Evolutionary conservation across 441 rosid genomes (phyloP), one percentile per base, ranked within the genome.

Genomic region (Gossypium davidsonii): DNA sequence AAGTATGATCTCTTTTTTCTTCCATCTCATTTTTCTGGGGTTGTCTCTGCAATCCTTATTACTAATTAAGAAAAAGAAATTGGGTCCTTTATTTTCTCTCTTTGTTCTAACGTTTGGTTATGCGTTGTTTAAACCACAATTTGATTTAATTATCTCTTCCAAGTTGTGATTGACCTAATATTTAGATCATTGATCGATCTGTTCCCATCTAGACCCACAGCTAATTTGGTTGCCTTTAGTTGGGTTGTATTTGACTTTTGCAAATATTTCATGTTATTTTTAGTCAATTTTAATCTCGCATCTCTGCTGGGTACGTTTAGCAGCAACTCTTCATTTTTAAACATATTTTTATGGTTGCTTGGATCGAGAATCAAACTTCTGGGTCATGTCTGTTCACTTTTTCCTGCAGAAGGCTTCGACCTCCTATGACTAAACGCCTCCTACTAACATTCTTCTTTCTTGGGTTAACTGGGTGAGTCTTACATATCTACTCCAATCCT

Each of bases 401-500:
- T 73, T 42, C 67, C 77, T 85, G 82, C 73, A 94, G 98, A 79
- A 87, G 85, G 77, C 87, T 79, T 76, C 88, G 93, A 76, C 87
- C 83, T 49, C 98, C 97, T 37, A 74, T 91, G 90, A 93, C 85
- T 28, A 87, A 84, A 77, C 85, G 84, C 59, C 79, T 95, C 49
- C 84, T 93, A 46, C 11, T 89, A 66, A 86, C 97, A 4, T 86
- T 95, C 79, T 87, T 91, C 89, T 90, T 95, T 66, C 90, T 95
- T 73, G 99, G 99, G 65, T 82, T 95, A 72, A 85, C 88, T 6
- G 98, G 99, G 99, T 93, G 76, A 82, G 86, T 74, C 21, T 49
- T 15, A 4, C 57, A 51, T 53, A 25, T 71, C 21, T 74, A 26
- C 37, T 7, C 6, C 64, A 67, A 21, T 66, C 14, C 34, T 59